Base-by-base conservation (phyloP, 495 filamentous ascomycete genomes). In the Staphylotrichum tortipilum region DNA sequence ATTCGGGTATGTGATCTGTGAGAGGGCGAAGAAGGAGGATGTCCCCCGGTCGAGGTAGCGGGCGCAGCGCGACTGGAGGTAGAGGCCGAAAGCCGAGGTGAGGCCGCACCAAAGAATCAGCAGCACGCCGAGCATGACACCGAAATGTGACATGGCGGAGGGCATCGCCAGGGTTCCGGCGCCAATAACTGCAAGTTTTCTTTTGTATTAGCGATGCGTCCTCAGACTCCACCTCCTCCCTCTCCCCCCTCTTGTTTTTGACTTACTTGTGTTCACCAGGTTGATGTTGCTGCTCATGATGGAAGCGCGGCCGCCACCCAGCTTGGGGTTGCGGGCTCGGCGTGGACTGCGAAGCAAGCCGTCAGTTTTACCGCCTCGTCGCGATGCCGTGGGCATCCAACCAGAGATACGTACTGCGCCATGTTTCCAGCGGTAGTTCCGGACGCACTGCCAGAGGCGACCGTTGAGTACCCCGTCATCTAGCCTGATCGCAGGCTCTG, bases 91-190 rank as follows among this genome's bases (percentile, higher is more conserved):
- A 21, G 85, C 91, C 28, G 90, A 86, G 10, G 86, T 89, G 10
- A 84, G 59, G 17, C 85, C 92, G 15, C 89, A 89, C 88, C 94
- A 98, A 24, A 95, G 35, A 28, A 98, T 89, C 4, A 98, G 81
- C 45, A 89, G 63, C 24, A 83, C 72, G 17, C 92, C 92, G 21
- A 95, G 76, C 17, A 83, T 60, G 53, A 97, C 88, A 51, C 81
- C 94, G 73, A 96, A 94, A 54, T 94, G 85, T 9, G 87, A 89
- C 67, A 98, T 81, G 9, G 90, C 94, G 4, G 84, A 80, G 11
- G 91, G 91, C 90, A 95, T 96, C 17, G 90, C 89, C 15, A 98
- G 80, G 2, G 94, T 85, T 33, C 92, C 92, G 38, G 92, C 92
- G 34, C 92, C 92, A 60, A 98, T 78, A 57, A 96, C 88, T 94